Evolutionary conservation across 257 asterid genomes (phyloP).

Genomic region (Mentha longifolia): DNA sequence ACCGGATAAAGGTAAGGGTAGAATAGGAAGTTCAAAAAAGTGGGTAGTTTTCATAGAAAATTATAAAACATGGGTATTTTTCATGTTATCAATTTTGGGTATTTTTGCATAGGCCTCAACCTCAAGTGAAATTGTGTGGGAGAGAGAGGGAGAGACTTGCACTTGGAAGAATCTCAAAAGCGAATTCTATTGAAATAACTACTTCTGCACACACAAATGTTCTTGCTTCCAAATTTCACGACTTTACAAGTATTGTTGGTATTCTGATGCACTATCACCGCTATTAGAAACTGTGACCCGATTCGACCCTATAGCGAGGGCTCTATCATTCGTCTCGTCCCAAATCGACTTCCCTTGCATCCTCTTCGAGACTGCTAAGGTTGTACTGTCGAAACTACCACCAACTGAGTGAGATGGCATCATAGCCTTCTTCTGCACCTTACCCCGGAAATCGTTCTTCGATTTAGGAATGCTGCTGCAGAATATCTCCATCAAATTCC

Average conservation of each 20-base stretch:
- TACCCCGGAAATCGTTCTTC: conserved; percentile 73
- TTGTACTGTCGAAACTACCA: conserved; percentile 43
- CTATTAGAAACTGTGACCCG: conserved; percentile 37
- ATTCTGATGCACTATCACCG: conserved; percentile 32
- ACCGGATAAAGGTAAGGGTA: no score
- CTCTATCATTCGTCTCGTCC: conserved; percentile 39
- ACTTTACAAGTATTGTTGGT: conserved; percentile 34
- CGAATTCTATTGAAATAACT: conserved; percentile 23
- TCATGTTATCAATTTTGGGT: no score
- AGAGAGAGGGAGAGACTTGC: conserved; percentile 2
- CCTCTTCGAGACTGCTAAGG: conserved; percentile 35
- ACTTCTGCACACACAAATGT: conserved; percentile 35
- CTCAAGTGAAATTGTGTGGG: no score
- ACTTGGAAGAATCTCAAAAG: background rate
- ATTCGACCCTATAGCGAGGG: conserved; percentile 37
- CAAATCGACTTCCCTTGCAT: conserved; percentile 46
- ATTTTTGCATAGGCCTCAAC: no score
- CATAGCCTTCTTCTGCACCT: conserved; percentile 46
- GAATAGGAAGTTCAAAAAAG: no score
- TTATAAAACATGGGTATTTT: no score
- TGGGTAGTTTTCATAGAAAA: no score
- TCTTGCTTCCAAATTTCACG: background rate
- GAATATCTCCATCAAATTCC: conserved; percentile 70
- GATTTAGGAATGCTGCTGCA: conserved; percentile 67
- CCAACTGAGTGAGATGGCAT: conserved; percentile 40